Evolutionary conservation across 176 grass and related monocot species (phyloP), one percentile per base, ranked within the genome.

Genomic region (Zoysia japonica): DNA sequence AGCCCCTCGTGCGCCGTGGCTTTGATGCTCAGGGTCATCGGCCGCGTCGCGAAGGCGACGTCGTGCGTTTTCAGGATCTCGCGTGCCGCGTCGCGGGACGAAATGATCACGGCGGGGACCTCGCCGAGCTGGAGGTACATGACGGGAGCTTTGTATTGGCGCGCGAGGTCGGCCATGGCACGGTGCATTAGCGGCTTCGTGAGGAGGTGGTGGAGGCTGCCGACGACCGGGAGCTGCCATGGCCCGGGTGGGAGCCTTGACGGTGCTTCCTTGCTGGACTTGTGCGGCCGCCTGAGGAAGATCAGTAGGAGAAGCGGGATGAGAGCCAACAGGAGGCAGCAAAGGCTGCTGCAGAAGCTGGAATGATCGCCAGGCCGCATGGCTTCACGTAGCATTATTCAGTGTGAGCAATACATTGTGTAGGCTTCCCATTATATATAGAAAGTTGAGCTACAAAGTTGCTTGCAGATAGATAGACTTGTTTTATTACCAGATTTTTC

Each of bases 61-160:
- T 88, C 86, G 59, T 83, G 44, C 7, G 68, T 50, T 0, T 36
- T n/a, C 36, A 83, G 57, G n/a, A 87, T 44, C 68, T 87, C 80
- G 1, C 68, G 60, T 5, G 85, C 80, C 43, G 79, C 60, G 13
- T 52, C 80, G 2, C 35, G 74, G 0, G 85, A 83, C 2, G 85
- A 37, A 13, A 61, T 80, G n/a, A 83, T 74, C 2, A 87, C 67
- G 3, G 59, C 50, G 3, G 85, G 80, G 0, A 87, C 60, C 80
- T 87, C 80, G 16, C 85, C 85, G 74, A 87, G 80, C 80, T 12
- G 12, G 50, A 87, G 74, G 80, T 78, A 83, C 67, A 87, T 78
- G 68, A 87, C 74, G 47, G 85, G 80, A 43, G 74, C 43, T 61
- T 43, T 72, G 0, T 49, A 45, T 2, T 44, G 68, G 4, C 68